Conservation (phyloP, 1,139 yeast genomes). For the Pneumocystis sp. region DNA sequence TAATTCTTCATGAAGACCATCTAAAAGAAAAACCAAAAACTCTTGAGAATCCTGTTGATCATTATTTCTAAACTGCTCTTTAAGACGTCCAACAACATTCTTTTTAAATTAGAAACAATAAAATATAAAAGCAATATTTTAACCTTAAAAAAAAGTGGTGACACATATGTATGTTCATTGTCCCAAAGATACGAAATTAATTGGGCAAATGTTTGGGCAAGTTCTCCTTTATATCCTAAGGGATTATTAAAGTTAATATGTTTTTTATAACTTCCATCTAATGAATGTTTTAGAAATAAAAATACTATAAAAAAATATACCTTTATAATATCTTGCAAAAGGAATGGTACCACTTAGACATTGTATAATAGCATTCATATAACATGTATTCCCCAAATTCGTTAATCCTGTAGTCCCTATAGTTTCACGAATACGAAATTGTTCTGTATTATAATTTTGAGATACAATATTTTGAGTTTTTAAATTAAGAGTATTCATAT, state of each 20-base stretch:
- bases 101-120: slow-evolving; percentile 32
- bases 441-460: neutral
- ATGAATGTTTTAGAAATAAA: slow-evolving; percentile 2
- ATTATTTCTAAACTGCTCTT: slow-evolving; percentile 55
- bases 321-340: slow-evolving; percentile 26
- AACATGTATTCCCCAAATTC: slow-evolving; percentile 84
- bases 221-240: slow-evolving; percentile 68
- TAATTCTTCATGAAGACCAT: slow-evolving; percentile 77
- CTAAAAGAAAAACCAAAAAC: slow-evolving; percentile 67
- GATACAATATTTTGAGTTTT: neutral
- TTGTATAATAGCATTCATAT: slow-evolving; percentile 82
- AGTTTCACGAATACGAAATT: neutral
- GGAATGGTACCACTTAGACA: slow-evolving; percentile 48
- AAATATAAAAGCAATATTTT: neutral
- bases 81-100: slow-evolving; percentile 47
- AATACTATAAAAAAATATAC: neutral
- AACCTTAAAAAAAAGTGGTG: slow-evolving; percentile 29
- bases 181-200: slow-evolving; percentile 46
- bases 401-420: slow-evolving; percentile 43
- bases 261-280: slow-evolving; percentile 45
- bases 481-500: neutral
- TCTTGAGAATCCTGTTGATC: slow-evolving; percentile 95
- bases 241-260: slow-evolving; percentile 64
- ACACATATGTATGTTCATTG: slow-evolving; percentile 34
- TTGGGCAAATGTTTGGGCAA: slow-evolving; percentile 60